Base-by-base conservation (phyloP, 2,329 filamentous ascomycete species). In the Annulohypoxylon truncatum region DNA sequence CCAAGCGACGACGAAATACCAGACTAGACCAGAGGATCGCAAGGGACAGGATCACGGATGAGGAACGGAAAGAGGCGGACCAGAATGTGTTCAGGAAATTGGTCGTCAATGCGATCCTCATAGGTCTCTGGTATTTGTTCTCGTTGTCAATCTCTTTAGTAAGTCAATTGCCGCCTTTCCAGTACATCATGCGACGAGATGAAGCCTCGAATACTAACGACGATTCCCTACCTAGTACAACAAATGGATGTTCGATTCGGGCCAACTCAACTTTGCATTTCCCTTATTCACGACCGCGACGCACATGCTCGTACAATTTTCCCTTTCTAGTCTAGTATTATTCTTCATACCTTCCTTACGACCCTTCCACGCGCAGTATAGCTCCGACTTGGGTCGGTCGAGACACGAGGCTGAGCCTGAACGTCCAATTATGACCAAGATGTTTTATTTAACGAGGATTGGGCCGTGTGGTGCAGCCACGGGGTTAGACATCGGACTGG, bases 221-320 rank as follows among this genome's bases (percentile, higher is more conserved):
- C 28, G 12, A 4, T 46, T 20, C 46, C 5, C 40, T 29, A n/a
- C 29, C 52, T 70, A 96, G 91, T 99, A 98, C 84, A 99, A 99
- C 86, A 98, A 97, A 82, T 98, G 96, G 96, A 98, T 99, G 95
- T 98, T 99, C 81, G 92, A 92, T 75, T 87, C 90, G 67, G 87
- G 91, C 71, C 89, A 91, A 71, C 87, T 96, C 72, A 91, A 97
- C 79, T 99, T 99, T 78, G 90, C 92, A 54, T 98, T 96, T 75
- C 96, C 96, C 38, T 86, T 99, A 52, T 98, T 98, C 80, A 97
- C 94, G 9, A 99, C 96, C 2, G 92, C 93, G 69, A 84, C 96
- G 78, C 96, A 99, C 82, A 98, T 98, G 94, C 82, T 94, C 20
- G 94, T 99, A 52, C 96, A 99, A 77, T 98, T 98, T 79, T 80